A percentile compares a stretch with the other conserved stretches of the same genome.
phyloP scores from a whole-genome alignment of 2,329 filamentous ascomycete species.

The Aspergillus floridensis region DNA sequence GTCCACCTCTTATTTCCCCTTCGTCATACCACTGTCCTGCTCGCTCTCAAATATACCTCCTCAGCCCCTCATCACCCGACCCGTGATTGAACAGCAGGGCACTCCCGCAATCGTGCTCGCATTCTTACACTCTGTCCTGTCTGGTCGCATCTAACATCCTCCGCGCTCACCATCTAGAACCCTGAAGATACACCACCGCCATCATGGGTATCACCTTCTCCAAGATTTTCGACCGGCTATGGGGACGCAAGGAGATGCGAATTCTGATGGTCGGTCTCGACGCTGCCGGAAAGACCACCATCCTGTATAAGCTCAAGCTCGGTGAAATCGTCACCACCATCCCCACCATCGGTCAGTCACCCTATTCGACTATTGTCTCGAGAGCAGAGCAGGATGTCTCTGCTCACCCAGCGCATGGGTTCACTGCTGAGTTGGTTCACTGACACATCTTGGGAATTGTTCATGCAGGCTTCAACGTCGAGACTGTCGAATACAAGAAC shows the following conservation, averaged over 20 bases:
- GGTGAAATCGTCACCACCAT: slow-evolving; percentile 98
- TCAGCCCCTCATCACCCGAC: not conserved
- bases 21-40: slow-evolving; percentile 11
- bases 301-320: slow-evolving; percentile 99
- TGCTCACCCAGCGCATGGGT: not conserved
- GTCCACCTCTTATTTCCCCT: slow-evolving; percentile 15
- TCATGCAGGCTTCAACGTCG: slow-evolving; percentile 88
- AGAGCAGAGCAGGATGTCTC: not conserved
- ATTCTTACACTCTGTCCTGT: slow-evolving; percentile 4
- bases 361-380: slow-evolving; percentile 7
- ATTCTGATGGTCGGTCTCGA: slow-evolving; percentile 99
- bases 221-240: slow-evolving; percentile 92
- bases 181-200: slow-evolving; percentile 37
- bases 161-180: slow-evolving; percentile 14
- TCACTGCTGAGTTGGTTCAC: not conserved
- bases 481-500: slow-evolving; percentile 99
- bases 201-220: slow-evolving; percentile 98
- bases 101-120: not conserved
- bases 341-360: slow-evolving; percentile 82
- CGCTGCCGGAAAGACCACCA: slow-evolving; percentile 99
- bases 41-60: not conserved
- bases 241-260: slow-evolving; percentile 99
- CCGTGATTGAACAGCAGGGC: not conserved
- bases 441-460: slow-evolving; percentile 9
- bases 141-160: slow-evolving; percentile 21